Conservation (phyloP, 176 grass and related monocot species). For the Aegilops speltoides region DNA sequence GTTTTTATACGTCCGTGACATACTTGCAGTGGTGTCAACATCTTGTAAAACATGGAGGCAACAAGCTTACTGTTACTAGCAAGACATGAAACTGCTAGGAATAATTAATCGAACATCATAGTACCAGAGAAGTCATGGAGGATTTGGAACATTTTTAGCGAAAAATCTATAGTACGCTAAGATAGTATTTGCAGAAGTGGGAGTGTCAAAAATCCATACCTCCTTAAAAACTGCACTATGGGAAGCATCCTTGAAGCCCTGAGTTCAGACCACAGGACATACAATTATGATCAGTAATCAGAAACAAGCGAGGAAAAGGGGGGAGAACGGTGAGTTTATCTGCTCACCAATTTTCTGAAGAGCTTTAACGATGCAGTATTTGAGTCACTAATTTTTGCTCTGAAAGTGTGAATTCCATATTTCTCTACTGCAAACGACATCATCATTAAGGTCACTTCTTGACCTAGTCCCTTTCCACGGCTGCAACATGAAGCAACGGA, state of each 20-base stretch:
- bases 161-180: background rate
- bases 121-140: background rate
- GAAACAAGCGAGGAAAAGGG: background rate
- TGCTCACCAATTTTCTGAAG: conserved; percentile 76
- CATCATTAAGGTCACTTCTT: conserved; percentile 75
- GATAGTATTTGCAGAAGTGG: background rate
- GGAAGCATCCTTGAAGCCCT: conserved; percentile 80
- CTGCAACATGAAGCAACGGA: conserved; percentile 8
- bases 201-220: conserved; percentile 31
- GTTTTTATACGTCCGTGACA: background rate
- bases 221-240: conserved; percentile 80
- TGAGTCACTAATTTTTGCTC: conserved; percentile 86
- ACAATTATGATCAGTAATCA: conserved; percentile 24
- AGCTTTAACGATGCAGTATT: conserved; percentile 76
- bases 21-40: background rate
- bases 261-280: conserved; percentile 4
- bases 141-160: background rate
- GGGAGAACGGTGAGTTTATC: background rate
- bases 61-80: background rate
- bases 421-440: conserved; percentile 78
- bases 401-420: conserved; percentile 72
- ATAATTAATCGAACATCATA: background rate
- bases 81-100: background rate
- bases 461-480: conserved; percentile 76
- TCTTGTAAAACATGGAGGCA: background rate